Evolutionary conservation across 1,139 yeast species (phyloP).

Genomic region (Pichia sp.): DNA sequence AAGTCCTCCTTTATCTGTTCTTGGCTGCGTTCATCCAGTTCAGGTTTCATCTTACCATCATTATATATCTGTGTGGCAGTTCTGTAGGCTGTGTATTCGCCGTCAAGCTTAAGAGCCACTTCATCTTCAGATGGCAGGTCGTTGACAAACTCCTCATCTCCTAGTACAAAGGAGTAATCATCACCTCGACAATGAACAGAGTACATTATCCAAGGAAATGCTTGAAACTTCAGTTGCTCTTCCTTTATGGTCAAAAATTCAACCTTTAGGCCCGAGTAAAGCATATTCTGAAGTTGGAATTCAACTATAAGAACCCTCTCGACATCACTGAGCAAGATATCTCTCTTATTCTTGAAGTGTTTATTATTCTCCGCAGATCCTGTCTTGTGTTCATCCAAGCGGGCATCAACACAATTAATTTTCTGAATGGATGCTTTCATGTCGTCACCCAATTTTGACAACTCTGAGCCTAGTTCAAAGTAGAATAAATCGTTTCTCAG

Average conservation of each 20-base stretch:
- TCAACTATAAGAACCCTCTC: slow-evolving; percentile 48
- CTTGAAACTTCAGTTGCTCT: slow-evolving; percentile 60
- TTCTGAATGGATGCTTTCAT: not conserved
- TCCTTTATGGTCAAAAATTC: slow-evolving; percentile 67
- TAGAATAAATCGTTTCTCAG: slow-evolving; percentile 32
- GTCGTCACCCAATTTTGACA: slow-evolving; percentile 12
- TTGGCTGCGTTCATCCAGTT: no score
- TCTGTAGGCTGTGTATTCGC: slow-evolving; percentile 3
- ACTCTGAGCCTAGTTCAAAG: slow-evolving; percentile 30
- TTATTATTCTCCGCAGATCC: not conserved
- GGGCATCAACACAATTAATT: no score
- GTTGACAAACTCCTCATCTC: slow-evolving; percentile 13
- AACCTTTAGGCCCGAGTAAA: slow-evolving; percentile 67
- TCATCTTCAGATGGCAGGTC: slow-evolving; percentile 4
- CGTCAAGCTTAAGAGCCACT: not conserved
- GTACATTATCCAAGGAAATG: slow-evolving; percentile 80
- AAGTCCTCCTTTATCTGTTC: not conserved
- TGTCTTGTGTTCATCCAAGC: not conserved
- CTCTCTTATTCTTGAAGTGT: slow-evolving; percentile 1
- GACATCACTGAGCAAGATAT: slow-evolving; percentile 1
- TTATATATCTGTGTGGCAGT: no score
- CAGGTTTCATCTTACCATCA: no score
- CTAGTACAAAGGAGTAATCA: slow-evolving; percentile 22
- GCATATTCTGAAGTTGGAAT: slow-evolving; percentile 61
- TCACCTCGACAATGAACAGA: slow-evolving; percentile 32